phyloP scores from a whole-genome alignment of 352 stramenopile species.

The Globisporangium paddicum region DNA sequence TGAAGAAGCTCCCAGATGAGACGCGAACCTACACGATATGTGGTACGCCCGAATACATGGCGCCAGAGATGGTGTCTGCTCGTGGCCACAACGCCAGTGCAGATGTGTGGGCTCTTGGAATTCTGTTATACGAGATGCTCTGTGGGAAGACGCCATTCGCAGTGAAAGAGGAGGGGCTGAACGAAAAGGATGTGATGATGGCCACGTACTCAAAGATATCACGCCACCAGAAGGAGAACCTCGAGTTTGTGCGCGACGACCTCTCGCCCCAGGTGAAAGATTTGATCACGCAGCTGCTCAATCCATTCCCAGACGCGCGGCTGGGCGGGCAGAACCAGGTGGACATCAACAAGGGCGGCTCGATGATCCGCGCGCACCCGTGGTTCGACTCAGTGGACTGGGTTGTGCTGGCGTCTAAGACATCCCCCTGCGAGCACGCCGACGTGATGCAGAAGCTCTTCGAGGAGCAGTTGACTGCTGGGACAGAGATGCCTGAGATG shows the following conservation, averaged over 20 bases:
- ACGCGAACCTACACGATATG: constrained; percentile 84
- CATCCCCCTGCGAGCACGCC: constrained; percentile 33
- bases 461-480: constrained; percentile 41
- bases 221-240: constrained; percentile 54
- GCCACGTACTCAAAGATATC: constrained; percentile 86
- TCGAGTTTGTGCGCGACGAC: constrained; percentile 49
- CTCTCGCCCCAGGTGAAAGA: constrained; percentile 51
- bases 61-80: constrained; percentile 85
- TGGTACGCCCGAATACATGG: constrained; percentile 87
- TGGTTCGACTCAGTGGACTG: constrained; percentile 81
- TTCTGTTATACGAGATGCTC: constrained; percentile 86
- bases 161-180: constrained; percentile 54
- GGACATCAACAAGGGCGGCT: constrained; percentile 74
- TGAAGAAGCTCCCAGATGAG: constrained; percentile 81
- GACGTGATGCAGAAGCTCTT: constrained; percentile 52
- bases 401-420: constrained; percentile 74
- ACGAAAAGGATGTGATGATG: constrained; percentile 82
- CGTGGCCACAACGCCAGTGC: constrained; percentile 68
- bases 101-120: constrained; percentile 85
- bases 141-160: constrained; percentile 84
- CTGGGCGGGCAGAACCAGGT: constrained; percentile 69
- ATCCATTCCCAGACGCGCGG: constrained; percentile 64
- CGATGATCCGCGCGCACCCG: constrained; percentile 71
- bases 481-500: constrained; percentile 52
- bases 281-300: constrained; percentile 61